A percentile compares a stretch with the other conserved stretches of the same genome.
These are phyloP conservation scores for Zymoseptoria brevis DNA, from an alignment of 2,329 filamentous ascomycete species.

Conservation along the genomic window DNA sequence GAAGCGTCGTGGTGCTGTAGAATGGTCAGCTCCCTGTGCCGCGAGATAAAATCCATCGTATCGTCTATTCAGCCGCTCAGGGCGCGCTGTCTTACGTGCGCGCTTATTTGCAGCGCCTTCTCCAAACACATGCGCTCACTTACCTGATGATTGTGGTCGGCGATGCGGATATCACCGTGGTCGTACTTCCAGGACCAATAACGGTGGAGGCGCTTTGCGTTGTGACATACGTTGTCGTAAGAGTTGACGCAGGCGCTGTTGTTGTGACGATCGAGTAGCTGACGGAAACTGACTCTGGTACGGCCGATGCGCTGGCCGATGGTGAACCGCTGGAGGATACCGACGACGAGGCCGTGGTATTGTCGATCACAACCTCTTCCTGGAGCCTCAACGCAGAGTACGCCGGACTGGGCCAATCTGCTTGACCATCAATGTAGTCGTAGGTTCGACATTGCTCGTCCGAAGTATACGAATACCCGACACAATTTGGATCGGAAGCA, in stretches of 20 bases:
- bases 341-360: neutral
- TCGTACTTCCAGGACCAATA: neutral
- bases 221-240: neutral
- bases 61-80: neutral
- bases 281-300: neutral
- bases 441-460: neutral
- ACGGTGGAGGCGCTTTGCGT: neutral
- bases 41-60: neutral
- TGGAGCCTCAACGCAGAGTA: slow-evolving; percentile 1
- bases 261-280: neutral
- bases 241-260: neutral
- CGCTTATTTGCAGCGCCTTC: neutral
- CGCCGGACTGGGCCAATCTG: neutral
- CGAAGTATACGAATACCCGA: neutral
- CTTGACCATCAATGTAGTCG: neutral
- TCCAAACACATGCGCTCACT: neutral
- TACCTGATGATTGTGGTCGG: neutral
- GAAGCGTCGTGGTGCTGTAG: neutral
- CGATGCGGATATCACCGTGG: neutral
- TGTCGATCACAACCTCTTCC: neutral
- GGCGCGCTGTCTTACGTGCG: neutral
- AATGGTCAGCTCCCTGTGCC: neutral
- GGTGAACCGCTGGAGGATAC: neutral
- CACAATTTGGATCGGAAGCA: neutral
- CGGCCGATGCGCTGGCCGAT: neutral